Base-by-base conservation (phyloP, 352 stramenopile species). In the Pythium insidiosum region DNA sequence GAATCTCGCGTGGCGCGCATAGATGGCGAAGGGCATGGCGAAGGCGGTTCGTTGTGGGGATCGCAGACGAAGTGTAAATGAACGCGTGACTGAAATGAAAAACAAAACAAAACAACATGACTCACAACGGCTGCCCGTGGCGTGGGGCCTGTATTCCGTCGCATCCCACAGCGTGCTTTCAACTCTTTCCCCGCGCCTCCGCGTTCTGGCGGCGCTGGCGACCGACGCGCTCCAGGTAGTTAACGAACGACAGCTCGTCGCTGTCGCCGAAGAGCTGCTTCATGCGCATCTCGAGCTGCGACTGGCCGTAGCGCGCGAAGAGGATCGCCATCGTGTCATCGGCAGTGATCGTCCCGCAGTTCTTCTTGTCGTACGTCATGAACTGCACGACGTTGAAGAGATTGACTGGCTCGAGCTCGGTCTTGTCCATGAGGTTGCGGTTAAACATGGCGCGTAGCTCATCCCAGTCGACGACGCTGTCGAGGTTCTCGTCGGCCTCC, bases 321-420 rank as follows among this genome's bases (percentile, higher is more conserved):
- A 99, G 69, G 59, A 98, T 97, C 43, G 96, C 91, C 95, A 99
- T 99, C 3, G 94, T 98, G 60, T 99, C 95, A 61, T 99, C 95
- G 7, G 97, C 92, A 3, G 84, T 97, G 53, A 98, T 96, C 31
- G 77, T 79, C 6, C 88, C 89, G 61, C 93, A 96, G 49, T 86
- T 92, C 55, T 98, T 95, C 55, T 91, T 91, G 64, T 98, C 94
- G 65, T 97, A 98, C 49, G 96, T 97, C 91, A 98, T 97, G 64
- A 98, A 98, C 68, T 98, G 91, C 43, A 98, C 83, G 49, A 98
- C 87, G 61, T 98, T 97, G 63, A 98, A 98, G 21, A 98, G 72
- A 31, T 96, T 96, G 25, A 86, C 84, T 1, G 94, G 95, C 63
- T 99, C 95, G 11, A 98, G 74, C 54, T 96, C 88, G 19, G 85